Percentiles rank a stretch among this genome's conserved stretches.
Evolutionary conservation across 345 rosid genomes (phyloP).

Genomic region (Populus deltoides): DNA sequence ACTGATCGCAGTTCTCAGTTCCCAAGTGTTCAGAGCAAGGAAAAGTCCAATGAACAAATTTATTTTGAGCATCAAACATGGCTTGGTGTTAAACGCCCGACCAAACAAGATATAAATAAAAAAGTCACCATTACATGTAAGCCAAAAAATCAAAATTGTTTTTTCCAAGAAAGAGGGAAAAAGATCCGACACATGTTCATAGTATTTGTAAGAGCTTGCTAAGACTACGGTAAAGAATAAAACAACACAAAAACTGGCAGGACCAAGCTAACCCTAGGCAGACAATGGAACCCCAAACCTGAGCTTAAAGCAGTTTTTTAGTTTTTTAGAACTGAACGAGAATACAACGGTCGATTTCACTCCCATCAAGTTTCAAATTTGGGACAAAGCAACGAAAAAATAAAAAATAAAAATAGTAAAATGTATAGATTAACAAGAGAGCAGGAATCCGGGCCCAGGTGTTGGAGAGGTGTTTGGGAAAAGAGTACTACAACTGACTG

Average conservation of each 20-base stretch:
- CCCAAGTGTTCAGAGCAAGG: too few species aligned
- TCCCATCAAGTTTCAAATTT: slow-evolving; percentile 3
- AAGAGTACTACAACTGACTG: background rate
- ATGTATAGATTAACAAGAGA: background rate
- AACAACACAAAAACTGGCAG: background rate
- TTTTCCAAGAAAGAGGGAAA: background rate
- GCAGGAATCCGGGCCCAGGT: background rate
- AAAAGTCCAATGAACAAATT: too few species aligned
- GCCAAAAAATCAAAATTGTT: background rate
- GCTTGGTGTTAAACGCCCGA: too few species aligned
- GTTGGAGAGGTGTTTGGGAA: background rate
- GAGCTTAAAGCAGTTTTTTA: background rate
- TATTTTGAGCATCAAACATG: too few species aligned
- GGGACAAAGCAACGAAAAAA: background rate
- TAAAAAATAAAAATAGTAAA: background rate
- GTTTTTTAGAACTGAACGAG: background rate
- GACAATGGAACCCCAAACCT: background rate
- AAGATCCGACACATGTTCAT: background rate
- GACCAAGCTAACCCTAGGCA: background rate
- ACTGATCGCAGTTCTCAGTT: too few species aligned
- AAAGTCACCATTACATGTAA: too few species aligned
- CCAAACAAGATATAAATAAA: too few species aligned
- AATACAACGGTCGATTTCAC: background rate
- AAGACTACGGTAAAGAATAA: too few species aligned
- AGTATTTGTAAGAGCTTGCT: background rate